Conservation (phyloP, 2,329 filamentous ascomycete genomes). For the Alternaria brassicae region DNA sequence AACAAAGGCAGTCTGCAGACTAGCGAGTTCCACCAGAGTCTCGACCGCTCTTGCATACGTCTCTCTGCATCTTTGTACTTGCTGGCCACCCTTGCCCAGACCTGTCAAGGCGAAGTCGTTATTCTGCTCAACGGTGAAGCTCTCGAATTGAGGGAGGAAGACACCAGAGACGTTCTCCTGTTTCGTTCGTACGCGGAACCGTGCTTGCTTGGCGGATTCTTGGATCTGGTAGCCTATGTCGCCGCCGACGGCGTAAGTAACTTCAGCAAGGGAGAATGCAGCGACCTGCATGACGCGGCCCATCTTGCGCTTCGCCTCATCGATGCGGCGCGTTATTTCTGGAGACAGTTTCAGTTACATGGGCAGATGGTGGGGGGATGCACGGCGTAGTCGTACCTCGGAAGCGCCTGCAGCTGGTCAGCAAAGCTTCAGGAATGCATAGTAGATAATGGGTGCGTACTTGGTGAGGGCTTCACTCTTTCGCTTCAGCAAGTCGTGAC, state of each 20-base stretch:
- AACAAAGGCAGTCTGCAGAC: constrained; percentile 96
- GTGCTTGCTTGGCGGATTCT: constrained; percentile 90
- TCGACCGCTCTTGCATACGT: constrained; percentile 96
- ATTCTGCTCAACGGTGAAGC: constrained; percentile 84
- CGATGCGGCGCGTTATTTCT: constrained; percentile 95
- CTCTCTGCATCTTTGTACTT: constrained; percentile 92
- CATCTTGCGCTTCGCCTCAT: constrained; percentile 99
- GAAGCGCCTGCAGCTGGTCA: constrained; percentile 70
- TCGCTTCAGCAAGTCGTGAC: constrained; percentile 92
- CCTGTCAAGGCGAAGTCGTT: constrained; percentile 97
- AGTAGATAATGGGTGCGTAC: constrained; percentile 58
- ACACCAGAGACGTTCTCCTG: constrained; percentile 99
- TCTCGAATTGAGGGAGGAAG: constrained; percentile 90
- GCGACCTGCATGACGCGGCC: constrained; percentile 99
- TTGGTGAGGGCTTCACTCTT: constrained; percentile 99
- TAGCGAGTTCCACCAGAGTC: constrained; percentile 92
- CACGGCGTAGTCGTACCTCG: constrained; percentile 67
- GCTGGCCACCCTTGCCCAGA: constrained; percentile 94
- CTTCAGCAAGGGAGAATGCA: constrained; percentile 95
- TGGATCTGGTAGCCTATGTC: constrained; percentile 96
- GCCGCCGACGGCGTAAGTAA: constrained; percentile 94
- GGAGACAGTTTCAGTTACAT: constrained; percentile 35
- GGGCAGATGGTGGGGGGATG: constrained; percentile 4
- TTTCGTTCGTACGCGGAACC: constrained; percentile 91
- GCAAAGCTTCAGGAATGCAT: constrained; percentile 12